Evolutionary conservation across 1,139 yeast species (phyloP), one percentile per base, ranked within the genome.

Genomic region (Debaryomycetaceae sp.): DNA sequence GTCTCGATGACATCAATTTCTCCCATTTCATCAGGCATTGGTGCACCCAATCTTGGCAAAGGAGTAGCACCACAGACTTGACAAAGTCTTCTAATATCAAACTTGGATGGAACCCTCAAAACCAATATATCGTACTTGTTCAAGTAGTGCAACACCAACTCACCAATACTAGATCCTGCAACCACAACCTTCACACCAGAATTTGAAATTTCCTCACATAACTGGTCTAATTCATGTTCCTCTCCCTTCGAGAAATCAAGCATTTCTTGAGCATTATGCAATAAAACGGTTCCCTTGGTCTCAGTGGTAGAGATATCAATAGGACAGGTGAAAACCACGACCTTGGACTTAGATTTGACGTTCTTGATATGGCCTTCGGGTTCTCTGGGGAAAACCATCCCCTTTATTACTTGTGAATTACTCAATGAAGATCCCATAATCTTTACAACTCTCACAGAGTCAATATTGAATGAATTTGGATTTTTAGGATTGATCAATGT

Each of bases 1-100:
- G 97, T 87, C 71, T 88, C 96, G 42, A 95, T 93, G 24, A 85
- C 67, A 64, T 93, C 99, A 52, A 93, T 80, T 39, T 78, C 66
- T 46, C 99, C 99, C 76, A 87, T 80, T 68, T 93, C 98, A 59
- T 91, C 97, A 11, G 96, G 93, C 72, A 87, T 81, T 56, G 98
- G 98, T 1, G 97, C 96, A 53, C 97, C 97, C 48, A 95, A 77
- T 67, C 97, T 80, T 43, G 97, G 95, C 60, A 91, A 75, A 46
- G 99, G 97, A 20, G 97, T 87, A 38, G 98, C 98, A 42, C 98
- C 98, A 70, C 97, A 91, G 17, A 93, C 99, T 63, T 97, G 86
- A 61, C 96, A 87, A 49, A 93, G 74, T 65, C 99, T 84, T 72
- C 98, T 85, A 51, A 93, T 72, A 62, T 93, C 99, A 61, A 93